Conservation (phyloP, 1,284 basidiomycete genomes). For the Pascua guehoae region DNA sequence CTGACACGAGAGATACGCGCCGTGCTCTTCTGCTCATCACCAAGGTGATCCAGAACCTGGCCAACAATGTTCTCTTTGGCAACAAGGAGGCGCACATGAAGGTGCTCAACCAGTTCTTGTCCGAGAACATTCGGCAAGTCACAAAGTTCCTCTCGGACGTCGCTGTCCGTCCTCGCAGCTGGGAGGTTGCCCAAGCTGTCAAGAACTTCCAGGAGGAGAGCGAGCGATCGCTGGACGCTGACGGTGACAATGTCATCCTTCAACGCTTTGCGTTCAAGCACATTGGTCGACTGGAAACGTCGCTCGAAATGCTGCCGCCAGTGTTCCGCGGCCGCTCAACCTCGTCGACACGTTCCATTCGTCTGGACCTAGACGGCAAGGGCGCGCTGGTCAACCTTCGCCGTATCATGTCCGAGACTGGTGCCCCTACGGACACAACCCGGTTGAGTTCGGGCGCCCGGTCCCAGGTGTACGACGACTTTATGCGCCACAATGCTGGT, state of each 20-base stretch:
- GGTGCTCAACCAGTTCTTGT: conserved; percentile 71
- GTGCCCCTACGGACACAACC: conserved; percentile 65
- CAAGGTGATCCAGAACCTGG: conserved; percentile 86
- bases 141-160: conserved; percentile 78
- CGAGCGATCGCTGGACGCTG: conserved; percentile 32
- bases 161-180: conserved; percentile 52
- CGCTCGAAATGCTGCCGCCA: conserved; percentile 29
- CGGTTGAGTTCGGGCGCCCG: conserved; percentile 56
- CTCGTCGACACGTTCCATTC: conserved; percentile 21
- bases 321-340: conserved; percentile 21
- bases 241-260: conserved; percentile 37
- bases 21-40: conserved; percentile 79
- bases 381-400: conserved; percentile 72
- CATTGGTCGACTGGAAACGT: conserved; percentile 27
- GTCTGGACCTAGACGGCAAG: conserved; percentile 61
- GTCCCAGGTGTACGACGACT: conserved; percentile 51
- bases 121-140: conserved; percentile 71
- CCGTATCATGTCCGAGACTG: conserved; percentile 69
- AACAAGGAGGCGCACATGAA: conserved; percentile 79
- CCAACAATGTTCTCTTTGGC: conserved; percentile 87
- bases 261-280: conserved; percentile 42
- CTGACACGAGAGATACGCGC: conserved; percentile 60
- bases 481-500: conserved; percentile 66
- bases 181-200: conserved; percentile 34
- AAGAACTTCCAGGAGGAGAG: conserved; percentile 36